Evolutionary conservation across 495 filamentous ascomycete genomes (phyloP), one percentile per base, ranked within the genome.

Genomic region (Penicillium samsonianum): DNA sequence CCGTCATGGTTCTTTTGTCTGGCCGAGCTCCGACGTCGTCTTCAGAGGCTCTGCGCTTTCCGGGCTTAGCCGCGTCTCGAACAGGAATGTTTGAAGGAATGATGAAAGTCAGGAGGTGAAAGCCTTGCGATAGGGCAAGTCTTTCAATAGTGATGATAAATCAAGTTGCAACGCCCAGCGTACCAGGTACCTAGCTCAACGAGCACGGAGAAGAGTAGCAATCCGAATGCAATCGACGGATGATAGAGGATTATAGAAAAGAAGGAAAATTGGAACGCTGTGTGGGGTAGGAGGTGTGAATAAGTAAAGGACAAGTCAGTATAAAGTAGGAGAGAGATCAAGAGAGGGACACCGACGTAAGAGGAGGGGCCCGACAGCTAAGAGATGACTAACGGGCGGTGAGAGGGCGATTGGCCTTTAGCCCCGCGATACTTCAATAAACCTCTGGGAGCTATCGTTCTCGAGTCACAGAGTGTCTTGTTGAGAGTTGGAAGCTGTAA

Each of bases 21-120:
- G 88, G 88, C 76, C 83, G 84, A 77, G 80, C 75, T 72, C 70
- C 64, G 55, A 81, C 73, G 67, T 90, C 84, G 77, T 88, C 87
- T 77, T 83, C 82, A 64, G 90, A 92, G 68, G 85, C 80, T 80
- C 90, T 93, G 77, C 91, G 89, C 84, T 96, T 80, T 82, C 86
- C 87, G 84, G 87, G 87, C 81, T 84, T 86, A 78, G 76, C 75
- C 76, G 73, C 76, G 67, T 77, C 73, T 70, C 77, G 76, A 74
- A 80, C 73, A 67, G 76, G 72, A 67, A 78, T 69, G 72, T 82
- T 70, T 68, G 81, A 78, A 70, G 74, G 68, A 84, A 84, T 84
- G 60, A 68, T 84, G 80, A 73, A 72, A 72, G 63, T 62, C 62
- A 56, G 62, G 61, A 56, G 63, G 54, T 65, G 80, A 77, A 77